These are phyloP conservation scores for Pseudonitzschia multiseries DNA, from an alignment of 108 stramenopile species.

Conservation along the genomic window DNA sequence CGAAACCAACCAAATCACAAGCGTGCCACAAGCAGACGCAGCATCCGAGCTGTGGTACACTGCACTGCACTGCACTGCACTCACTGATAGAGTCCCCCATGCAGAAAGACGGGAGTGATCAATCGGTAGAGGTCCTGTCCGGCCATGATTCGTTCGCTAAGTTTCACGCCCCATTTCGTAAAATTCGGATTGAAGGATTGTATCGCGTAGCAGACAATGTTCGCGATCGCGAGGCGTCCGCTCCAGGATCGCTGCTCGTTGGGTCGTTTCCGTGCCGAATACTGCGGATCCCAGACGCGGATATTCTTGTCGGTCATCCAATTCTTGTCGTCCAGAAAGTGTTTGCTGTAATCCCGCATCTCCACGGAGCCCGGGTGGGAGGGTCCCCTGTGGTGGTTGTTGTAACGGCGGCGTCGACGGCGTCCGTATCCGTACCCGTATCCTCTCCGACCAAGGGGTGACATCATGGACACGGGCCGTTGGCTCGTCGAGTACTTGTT, in stretches of 20 bases:
- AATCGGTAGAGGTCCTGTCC: conserved; percentile 75
- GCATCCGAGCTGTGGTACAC: not conserved
- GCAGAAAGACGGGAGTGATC: conserved; percentile 77
- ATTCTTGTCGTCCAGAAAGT: conserved; percentile 31
- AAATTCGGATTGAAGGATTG: conserved; percentile 58
- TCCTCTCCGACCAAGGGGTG: conserved; percentile 10
- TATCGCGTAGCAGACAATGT: conserved; percentile 52
- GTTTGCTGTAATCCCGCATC: conserved; percentile 12
- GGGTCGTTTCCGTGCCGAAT: conserved; percentile 9
- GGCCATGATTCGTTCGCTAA: conserved; percentile 57
- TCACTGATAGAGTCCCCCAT: conserved; percentile 61
- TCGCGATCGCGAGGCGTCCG: conserved; percentile 36
- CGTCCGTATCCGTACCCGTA: conserved; percentile 3
- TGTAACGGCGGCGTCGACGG: not conserved
- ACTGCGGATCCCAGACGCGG: conserved; percentile 22
- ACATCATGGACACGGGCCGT: conserved; percentile 12
- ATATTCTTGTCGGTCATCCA: conserved; percentile 29
- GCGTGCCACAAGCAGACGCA: not conserved
- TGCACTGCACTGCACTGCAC: too few relatives aligned
- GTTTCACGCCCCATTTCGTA: conserved; percentile 66
- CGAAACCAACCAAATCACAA: too few relatives aligned
- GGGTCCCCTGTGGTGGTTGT: not conserved
- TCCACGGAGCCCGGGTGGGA: not conserved
- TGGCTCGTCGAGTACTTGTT: not conserved
- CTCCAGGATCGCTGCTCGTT: conserved; percentile 38